Base-by-base conservation (phyloP, 768 basidiomycete species). In the Boletus eberwhitei region DNA sequence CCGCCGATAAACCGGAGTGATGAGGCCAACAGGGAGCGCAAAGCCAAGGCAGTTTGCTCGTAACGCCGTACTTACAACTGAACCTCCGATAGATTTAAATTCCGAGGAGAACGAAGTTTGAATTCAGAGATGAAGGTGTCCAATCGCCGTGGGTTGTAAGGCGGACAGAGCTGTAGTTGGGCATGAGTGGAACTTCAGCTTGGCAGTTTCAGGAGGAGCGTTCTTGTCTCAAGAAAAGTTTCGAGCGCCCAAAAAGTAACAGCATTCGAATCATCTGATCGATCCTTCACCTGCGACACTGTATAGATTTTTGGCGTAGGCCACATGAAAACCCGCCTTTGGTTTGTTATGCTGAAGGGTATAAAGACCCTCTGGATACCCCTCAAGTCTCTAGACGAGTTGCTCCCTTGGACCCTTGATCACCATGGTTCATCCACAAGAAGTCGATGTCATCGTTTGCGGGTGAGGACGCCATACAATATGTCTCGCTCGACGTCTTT, bases 361-460 rank as follows among this genome's bases (percentile, higher is more conserved):
- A 63, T 63, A 65, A 53, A 64, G 48, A 36, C 29, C 49, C 14
- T 31, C 38, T 34, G 24, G 32, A 24, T 29, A 17, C 36, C 42
- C 31, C 8, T 21, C 41, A 12, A 48, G 21, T 34, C 17, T 26
- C 24, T 32, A 59, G 31, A 42, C 40, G 24, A 57, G 26, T 60
- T 13, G 13, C 13, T 39, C 5, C 22, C 26, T n/a, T 35, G 43
- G 2, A 37, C 7, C 36, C 48, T 60, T 34, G 40, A 61, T 48
- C 46, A 49, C 31, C 55, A 76, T 73, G 72, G 73, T 73, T 55
- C 84, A 84, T 64, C 83, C 84, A 54, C 79, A 85, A 64, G 85
- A 86, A 77, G 86, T 87, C 70, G 86, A 87, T 72, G 74, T 87
- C 53, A 85, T 87, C 59, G 82, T 87, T 52, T 77, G 76, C 57